Base-by-base conservation (phyloP, 164 flowering plant species). In the Aristolochia californica region DNA sequence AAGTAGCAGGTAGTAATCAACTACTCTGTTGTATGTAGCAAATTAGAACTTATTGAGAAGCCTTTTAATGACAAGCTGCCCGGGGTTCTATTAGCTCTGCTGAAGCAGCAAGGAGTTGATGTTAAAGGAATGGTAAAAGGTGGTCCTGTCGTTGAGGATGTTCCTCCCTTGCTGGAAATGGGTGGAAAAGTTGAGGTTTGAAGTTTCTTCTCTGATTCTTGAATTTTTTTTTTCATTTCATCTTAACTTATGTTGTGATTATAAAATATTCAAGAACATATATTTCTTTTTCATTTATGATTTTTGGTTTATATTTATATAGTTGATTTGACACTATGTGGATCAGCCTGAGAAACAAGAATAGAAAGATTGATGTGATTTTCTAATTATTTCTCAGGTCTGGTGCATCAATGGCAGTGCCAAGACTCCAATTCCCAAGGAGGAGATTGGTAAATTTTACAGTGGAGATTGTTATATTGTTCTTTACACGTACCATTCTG, bases 51-150 rank as follows among this genome's bases (percentile, higher is more conserved):
- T 4, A 27, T 14, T 27, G 57, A 15, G 28, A 27, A 18, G 26
- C 64, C 43, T 69, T 16, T 38, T 20, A n/a, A 53, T 27, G 24
- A 58, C 49, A n/a, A n/a, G n/a, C 28, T 63, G 5, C 40, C 66
- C 45, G 60, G 34, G 59, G 2, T 54, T 44, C 44, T 70, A 55
- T 60, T 72, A 94, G 99, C 99, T 74, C 71, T 94, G 71, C 70
- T 94, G 78, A 94, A 94, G 89, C 99, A 94, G 76, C 99, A 94
- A 81, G 97, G 97, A 30, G 74, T 78, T 70, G 95, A 82, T 60
- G 69, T 80, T 60, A 94, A 94, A 72, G 97, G 94, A 57, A 66
- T 70, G 23, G 30, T 76, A 21, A 94, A 94, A 72, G 77, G 81
- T 66, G 61, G 82, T 64, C 85, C 95, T 53, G 81, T 77, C 23